phyloP scores from a whole-genome alignment of 345 rosid genomes.

The Aquilaria yunnanensis region DNA sequence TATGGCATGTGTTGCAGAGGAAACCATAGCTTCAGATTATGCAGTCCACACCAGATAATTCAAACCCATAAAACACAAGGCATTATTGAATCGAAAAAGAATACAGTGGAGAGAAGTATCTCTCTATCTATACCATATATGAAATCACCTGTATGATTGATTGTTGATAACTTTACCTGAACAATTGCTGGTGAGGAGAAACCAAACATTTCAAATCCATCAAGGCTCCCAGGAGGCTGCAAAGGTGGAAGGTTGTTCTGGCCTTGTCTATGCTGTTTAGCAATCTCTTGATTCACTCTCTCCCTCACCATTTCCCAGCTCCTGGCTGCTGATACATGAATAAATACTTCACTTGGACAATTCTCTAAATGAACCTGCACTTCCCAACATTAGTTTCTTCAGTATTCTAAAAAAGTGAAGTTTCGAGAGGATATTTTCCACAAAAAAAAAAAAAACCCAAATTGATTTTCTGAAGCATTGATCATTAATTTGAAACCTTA shows the following conservation, averaged over 20 bases:
- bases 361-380: slow-evolving; percentile 79
- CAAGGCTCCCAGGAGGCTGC: slow-evolving; percentile 97
- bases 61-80: no score
- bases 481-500: no score
- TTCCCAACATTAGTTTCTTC: no score
- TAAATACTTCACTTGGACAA: slow-evolving; percentile 69
- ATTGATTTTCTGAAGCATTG: no score
- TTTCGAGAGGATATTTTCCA: neutral
- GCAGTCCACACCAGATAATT: no score
- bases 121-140: no score
- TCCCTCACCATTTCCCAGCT: slow-evolving; percentile 99
- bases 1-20: no score
- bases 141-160: no score
- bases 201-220: slow-evolving; percentile 96
- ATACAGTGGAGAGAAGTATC: no score
- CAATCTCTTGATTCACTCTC: slow-evolving; percentile 86
- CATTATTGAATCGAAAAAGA: no score
- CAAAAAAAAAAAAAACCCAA: neutral
- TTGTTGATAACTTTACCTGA: slow-evolving; percentile 44
- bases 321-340: slow-evolving; percentile 74
- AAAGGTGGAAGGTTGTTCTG: slow-evolving; percentile 73
- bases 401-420: neutral
- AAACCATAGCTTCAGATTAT: no score
- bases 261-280: slow-evolving; percentile 76
- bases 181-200: slow-evolving; percentile 89